phyloP scores from a whole-genome alignment of 768 basidiomycete genomes.

The Psilocybe subaeruginosa region DNA sequence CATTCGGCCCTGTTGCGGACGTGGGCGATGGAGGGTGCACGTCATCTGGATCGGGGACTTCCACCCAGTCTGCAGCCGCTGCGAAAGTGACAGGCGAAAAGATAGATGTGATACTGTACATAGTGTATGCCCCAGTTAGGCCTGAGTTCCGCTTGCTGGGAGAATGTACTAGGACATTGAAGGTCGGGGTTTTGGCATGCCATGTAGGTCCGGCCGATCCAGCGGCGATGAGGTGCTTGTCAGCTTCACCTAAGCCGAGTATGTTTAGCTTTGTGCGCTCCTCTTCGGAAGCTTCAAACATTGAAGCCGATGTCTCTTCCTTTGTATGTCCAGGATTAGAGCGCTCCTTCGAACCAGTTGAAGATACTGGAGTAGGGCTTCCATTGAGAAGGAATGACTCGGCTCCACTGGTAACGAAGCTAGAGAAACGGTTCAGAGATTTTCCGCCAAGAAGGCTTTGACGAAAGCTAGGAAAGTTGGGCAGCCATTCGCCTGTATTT shows the following conservation, averaged over 20 bases:
- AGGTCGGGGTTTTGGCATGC: conserved; percentile 73
- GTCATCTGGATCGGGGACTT: conserved; percentile 28
- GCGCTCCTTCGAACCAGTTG: neutral
- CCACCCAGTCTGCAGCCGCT: conserved; percentile 25
- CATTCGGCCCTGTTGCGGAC: conserved; percentile 2
- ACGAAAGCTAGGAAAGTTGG: conserved; percentile 65
- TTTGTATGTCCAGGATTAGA: conserved; percentile 25
- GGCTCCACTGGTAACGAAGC: conserved; percentile 84
- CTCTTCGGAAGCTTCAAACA: conserved; percentile 42
- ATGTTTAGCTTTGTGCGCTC: conserved; percentile 38
- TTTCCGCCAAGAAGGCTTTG: conserved; percentile 77
- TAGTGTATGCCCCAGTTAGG: conserved; percentile 71
- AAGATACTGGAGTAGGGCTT: conserved; percentile 28
- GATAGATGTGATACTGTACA: conserved; percentile 78
- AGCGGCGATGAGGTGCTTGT: conserved; percentile 70
- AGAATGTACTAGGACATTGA: conserved; percentile 77
- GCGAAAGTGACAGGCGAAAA: conserved; percentile 40
- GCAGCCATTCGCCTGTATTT: conserved; percentile 69
- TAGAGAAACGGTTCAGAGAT: conserved; percentile 83
- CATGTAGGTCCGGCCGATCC: conserved; percentile 73
- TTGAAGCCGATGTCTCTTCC: conserved; percentile 34
- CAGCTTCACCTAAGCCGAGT: conserved; percentile 57
- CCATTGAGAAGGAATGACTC: conserved; percentile 85
- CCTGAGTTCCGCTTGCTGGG: conserved; percentile 74
- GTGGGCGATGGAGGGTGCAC: conserved; percentile 25